phyloP scores from a whole-genome alignment of 2,329 filamentous ascomycete genomes.

The Xylariaceae sp. region DNA sequence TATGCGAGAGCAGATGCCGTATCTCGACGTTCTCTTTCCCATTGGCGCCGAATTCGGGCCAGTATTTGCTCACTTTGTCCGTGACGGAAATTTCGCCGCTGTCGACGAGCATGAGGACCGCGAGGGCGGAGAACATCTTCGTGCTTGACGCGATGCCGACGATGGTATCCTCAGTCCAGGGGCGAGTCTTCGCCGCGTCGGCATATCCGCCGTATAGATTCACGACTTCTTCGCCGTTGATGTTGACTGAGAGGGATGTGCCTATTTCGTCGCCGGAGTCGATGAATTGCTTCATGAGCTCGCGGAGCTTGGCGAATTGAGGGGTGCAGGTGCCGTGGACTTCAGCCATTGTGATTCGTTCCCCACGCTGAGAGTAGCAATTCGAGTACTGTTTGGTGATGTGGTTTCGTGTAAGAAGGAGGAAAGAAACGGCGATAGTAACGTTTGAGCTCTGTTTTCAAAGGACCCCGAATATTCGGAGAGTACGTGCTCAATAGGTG shows the following conservation, averaged over 20 bases:
- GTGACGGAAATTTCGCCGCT: constrained; percentile 34
- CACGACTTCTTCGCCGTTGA: constrained; percentile 36
- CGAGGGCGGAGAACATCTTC: constrained; percentile 36
- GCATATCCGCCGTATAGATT: constrained; percentile 40
- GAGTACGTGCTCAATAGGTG: too few relatives aligned
- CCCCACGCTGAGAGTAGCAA: too few relatives aligned
- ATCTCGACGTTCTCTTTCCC: constrained; percentile 38
- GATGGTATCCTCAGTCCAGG: constrained; percentile 37
- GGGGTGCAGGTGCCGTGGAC: constrained; percentile 35
- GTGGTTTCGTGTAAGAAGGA: too few relatives aligned
- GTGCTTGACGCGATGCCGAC: constrained; percentile 35
- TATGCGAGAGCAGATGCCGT: constrained; percentile 38
- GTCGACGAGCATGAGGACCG: constrained; percentile 36
- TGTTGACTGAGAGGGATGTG: constrained; percentile 37
- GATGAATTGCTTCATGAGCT: constrained; percentile 33
- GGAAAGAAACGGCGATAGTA: too few relatives aligned
- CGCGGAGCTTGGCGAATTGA: constrained; percentile 34
- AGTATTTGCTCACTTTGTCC: constrained; percentile 37
- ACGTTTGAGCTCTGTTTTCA: too few relatives aligned
- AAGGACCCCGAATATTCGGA: too few relatives aligned
- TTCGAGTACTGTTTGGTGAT: too few relatives aligned
- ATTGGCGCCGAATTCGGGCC: constrained; percentile 41
- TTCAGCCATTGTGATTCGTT: too few relatives aligned
- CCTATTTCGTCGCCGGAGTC: constrained; percentile 38
- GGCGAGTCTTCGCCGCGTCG: constrained; percentile 26